These are phyloP conservation scores for Loxodes magnus DNA, from an alignment of 73 alveolate genomes.

Conservation along the genomic window DNA sequence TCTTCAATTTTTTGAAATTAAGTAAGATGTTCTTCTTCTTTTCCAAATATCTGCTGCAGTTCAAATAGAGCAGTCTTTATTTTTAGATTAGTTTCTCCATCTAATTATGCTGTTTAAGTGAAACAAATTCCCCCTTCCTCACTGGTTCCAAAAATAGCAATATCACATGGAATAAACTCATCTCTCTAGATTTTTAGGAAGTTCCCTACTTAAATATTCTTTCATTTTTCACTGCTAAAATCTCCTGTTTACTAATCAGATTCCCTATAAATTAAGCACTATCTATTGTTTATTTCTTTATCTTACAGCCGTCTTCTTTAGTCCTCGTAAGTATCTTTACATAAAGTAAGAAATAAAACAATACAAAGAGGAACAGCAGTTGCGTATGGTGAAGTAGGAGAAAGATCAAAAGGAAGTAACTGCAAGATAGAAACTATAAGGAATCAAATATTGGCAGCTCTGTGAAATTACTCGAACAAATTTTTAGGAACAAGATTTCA, in stretches of 20 bases:
- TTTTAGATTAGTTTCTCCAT: conserved; percentile 98
- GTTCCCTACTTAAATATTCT: conserved; percentile 7
- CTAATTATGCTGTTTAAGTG: conserved; percentile 93
- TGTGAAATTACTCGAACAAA: conserved; percentile 63
- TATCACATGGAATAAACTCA: conserved; percentile 78
- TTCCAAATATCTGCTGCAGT: conserved; percentile 12
- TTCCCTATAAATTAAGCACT: not conserved
- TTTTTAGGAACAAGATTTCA: conserved; percentile 35
- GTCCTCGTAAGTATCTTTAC: conserved; percentile 11
- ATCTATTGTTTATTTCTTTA: conserved; percentile 6
- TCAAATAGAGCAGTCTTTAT: conserved; percentile 47
- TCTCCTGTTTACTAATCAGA: not conserved
- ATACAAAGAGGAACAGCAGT: conserved; percentile 14
- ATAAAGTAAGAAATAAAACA: conserved; percentile 2
- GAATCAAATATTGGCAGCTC: conserved; percentile 65
- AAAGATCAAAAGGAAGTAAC: conserved; percentile 22
- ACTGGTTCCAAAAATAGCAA: conserved; percentile 53
- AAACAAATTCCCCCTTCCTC: conserved; percentile 58
- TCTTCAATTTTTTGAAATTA: conserved; percentile 5
- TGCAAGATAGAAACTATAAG: conserved; percentile 66
- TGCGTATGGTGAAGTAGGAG: conserved; percentile 16
- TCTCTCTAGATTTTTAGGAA: conserved; percentile 20
- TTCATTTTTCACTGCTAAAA: not conserved
- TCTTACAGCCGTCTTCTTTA: conserved; percentile 1
- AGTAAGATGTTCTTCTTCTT: not conserved